A percentile compares a stretch with the other conserved stretches of the same genome.
These are phyloP conservation scores for Dillenia suffruticosa DNA, from an alignment of 164 flowering plant genomes.

Conservation along the genomic window DNA sequence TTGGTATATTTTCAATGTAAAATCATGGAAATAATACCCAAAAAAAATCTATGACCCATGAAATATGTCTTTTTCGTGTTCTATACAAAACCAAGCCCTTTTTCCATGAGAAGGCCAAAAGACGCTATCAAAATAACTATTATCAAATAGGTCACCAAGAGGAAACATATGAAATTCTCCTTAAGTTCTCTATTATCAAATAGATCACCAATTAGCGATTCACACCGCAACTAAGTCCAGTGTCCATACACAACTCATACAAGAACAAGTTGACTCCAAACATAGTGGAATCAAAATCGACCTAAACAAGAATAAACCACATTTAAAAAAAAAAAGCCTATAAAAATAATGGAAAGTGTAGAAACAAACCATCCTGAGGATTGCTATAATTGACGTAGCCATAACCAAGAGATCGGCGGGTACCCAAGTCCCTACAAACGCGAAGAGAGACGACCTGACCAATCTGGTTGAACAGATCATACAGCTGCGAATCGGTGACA, in stretches of 20 bases:
- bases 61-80: no score
- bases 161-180: no score
- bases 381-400: constrained; percentile 74
- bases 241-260: no score
- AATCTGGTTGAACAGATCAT: constrained; percentile 65
- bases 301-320: background rate
- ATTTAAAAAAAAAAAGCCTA: background rate
- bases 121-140: no score
- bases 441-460: constrained; percentile 82
- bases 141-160: no score
- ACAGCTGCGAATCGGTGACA: constrained; percentile 81
- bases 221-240: no score
- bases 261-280: no score
- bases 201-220: no score
- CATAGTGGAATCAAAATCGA: no score
- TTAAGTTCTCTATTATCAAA: no score
- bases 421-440: constrained; percentile 71
- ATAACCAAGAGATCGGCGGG: constrained; percentile 76
- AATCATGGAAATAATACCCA: background rate
- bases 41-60: background rate
- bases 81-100: no score
- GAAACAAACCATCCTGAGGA: constrained; percentile 59
- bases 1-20: no score
- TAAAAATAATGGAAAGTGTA: background rate
- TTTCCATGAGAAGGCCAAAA: background rate